A percentile compares a stretch with the other conserved stretches of the same genome.
Conservation (phyloP, 2,329 filamentous ascomycete genomes). For the Colletotrichum godetiae region DNA sequence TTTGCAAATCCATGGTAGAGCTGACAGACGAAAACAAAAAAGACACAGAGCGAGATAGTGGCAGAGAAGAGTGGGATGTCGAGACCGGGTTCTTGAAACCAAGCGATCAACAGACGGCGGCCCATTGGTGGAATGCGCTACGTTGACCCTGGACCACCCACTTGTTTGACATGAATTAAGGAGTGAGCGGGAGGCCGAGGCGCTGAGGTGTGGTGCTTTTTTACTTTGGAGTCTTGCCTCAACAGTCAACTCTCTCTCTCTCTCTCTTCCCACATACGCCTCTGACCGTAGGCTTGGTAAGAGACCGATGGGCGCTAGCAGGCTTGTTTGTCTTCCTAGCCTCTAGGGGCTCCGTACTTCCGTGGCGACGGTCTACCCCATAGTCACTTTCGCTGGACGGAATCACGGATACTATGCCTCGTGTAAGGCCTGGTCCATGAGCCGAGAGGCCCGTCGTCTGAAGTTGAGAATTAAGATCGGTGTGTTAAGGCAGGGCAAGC, state of each 20-base stretch:
- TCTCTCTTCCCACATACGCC: background rate
- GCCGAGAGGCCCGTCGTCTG: conserved; percentile 17
- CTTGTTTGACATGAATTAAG: conserved; percentile 34
- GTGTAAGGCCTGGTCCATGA: background rate
- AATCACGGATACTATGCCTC: background rate
- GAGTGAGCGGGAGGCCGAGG: conserved; percentile 18
- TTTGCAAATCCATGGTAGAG: background rate
- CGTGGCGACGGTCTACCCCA: background rate
- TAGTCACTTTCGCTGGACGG: background rate
- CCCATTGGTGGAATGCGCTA: background rate
- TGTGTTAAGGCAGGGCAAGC: background rate
- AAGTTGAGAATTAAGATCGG: conserved; percentile 26
- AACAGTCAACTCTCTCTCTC: background rate
- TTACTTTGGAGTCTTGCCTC: background rate
- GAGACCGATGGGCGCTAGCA: background rate
- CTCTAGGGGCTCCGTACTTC: background rate
- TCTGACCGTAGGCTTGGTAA: conserved; percentile 1
- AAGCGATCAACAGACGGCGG: background rate
- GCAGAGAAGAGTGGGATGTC: background rate
- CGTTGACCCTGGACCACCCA: background rate
- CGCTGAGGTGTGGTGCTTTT: background rate
- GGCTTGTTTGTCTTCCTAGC: background rate
- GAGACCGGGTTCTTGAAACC: background rate
- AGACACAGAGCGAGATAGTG: background rate
- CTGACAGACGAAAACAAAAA: background rate